phyloP scores from a whole-genome alignment of 2,329 filamentous ascomycete species.

The Aspergillus floridensis region DNA sequence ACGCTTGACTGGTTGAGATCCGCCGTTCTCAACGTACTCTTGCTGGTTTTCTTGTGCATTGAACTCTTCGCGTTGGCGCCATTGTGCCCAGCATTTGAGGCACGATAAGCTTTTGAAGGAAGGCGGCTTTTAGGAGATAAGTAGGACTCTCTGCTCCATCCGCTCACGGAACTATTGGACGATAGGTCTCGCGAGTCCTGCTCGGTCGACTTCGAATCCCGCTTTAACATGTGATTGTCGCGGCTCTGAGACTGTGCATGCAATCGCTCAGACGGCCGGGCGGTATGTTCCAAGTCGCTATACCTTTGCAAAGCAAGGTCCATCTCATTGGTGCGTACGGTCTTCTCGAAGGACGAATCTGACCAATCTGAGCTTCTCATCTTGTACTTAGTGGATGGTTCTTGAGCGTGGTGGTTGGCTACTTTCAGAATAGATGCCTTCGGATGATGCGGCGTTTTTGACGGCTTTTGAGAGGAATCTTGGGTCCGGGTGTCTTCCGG shows the following conservation, averaged over 20 bases:
- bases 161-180: conserved; percentile 24
- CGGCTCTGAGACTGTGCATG: conserved; percentile 25
- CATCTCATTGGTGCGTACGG: conserved; percentile 34
- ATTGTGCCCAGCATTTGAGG: conserved; percentile 16
- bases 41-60: conserved; percentile 40
- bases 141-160: conserved; percentile 25
- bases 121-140: conserved; percentile 22
- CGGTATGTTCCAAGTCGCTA: conserved; percentile 19
- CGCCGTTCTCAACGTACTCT: conserved; percentile 35
- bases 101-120: conserved; percentile 14
- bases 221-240: conserved; percentile 19
- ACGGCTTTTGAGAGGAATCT: conserved; percentile 25
- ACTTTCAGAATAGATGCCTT: conserved; percentile 11
- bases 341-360: conserved; percentile 28
- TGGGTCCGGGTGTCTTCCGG: conserved; percentile 19
- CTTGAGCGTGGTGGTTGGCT: conserved; percentile 12
- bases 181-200: conserved; percentile 18
- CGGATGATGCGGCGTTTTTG: conserved; percentile 24
- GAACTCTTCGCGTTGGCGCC: conserved; percentile 20
- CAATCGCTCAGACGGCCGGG: conserved; percentile 22
- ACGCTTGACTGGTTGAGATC: conserved; percentile 48
- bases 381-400: conserved; percentile 20
- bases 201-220: conserved; percentile 20
- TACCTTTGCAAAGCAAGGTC: conserved; percentile 33
- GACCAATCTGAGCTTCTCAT: conserved; percentile 22